phyloP scores from a whole-genome alignment of 331 rosid genomes.

The Quercus phellos region DNA sequence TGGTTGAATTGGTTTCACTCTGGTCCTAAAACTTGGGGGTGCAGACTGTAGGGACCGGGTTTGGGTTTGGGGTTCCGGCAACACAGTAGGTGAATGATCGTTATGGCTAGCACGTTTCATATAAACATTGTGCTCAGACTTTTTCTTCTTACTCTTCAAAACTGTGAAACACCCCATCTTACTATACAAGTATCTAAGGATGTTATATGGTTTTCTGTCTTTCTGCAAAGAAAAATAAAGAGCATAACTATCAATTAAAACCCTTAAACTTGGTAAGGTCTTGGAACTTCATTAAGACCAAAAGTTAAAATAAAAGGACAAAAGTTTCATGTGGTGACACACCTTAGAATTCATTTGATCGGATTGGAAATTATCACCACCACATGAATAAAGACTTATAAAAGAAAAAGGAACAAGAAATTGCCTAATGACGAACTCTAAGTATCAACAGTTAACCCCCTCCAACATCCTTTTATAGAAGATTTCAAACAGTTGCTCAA shows the following conservation, averaged over 20 bases:
- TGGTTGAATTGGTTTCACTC: constrained; percentile 77
- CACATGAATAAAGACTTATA: not conserved
- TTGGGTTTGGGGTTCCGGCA: constrained; percentile 74
- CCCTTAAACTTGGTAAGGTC: not conserved
- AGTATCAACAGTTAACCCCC: not conserved
- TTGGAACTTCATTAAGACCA: constrained; percentile 6
- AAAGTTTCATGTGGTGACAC: not conserved
- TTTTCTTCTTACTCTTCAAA: constrained; percentile 82
- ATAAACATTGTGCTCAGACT: constrained; percentile 37
- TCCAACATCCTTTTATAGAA: not conserved
- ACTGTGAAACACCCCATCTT: constrained; percentile 90
- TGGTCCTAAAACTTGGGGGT: constrained; percentile 90
- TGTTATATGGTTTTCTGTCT: constrained; percentile 11
- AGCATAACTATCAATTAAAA: constrained; percentile 14
- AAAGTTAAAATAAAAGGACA: not conserved
- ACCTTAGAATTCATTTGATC: not conserved
- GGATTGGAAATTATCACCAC: not conserved
- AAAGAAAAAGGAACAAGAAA: not conserved
- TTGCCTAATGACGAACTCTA: not conserved
- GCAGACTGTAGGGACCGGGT: constrained; percentile 82
- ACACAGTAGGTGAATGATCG: constrained; percentile 53
- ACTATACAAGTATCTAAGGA: constrained; percentile 16
- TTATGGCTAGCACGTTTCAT: constrained; percentile 43
- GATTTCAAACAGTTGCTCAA: not conserved
- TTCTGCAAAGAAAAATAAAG: constrained; percentile 37